phyloP scores from a whole-genome alignment of 2,329 filamentous ascomycete genomes.

The Sporothrix sp. region DNA sequence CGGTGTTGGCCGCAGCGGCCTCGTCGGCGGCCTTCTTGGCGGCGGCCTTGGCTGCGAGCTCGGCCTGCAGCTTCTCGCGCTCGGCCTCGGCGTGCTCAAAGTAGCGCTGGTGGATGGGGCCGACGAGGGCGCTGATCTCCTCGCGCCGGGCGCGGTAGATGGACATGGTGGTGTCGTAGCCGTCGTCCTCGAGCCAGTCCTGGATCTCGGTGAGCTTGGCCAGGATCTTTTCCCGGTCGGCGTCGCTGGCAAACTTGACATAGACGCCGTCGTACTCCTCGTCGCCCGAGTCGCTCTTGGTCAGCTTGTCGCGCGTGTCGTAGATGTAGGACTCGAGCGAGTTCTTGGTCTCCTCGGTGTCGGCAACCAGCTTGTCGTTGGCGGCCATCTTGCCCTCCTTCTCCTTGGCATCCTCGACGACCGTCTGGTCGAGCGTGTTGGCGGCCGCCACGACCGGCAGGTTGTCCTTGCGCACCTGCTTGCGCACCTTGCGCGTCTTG shows the following conservation, averaged over 20 bases:
- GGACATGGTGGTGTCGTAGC: slow-evolving; percentile 87
- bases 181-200: slow-evolving; percentile 98
- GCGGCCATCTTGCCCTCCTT: slow-evolving; percentile 86
- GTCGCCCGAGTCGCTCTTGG: slow-evolving; percentile 5
- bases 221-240: slow-evolving; percentile 52
- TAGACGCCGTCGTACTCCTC: slow-evolving; percentile 10
- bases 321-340: slow-evolving; percentile 98
- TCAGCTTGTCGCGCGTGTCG: slow-evolving; percentile 75
- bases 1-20: slow-evolving; percentile 30
- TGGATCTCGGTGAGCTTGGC: slow-evolving; percentile 70
- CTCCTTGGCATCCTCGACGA: slow-evolving; percentile 63
- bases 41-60: slow-evolving; percentile 65
- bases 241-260: slow-evolving; percentile 16
- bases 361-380: slow-evolving; percentile 96
- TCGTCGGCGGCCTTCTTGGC: slow-evolving; percentile 57
- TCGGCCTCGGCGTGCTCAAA: slow-evolving; percentile 90
- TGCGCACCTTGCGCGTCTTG: slow-evolving; percentile 96
- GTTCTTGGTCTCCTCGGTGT: slow-evolving; percentile 99
- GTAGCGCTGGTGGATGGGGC: slow-evolving; percentile 87
- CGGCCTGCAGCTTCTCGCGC: slow-evolving; percentile 67
- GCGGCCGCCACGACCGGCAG: slow-evolving; percentile 79
- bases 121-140: slow-evolving; percentile 82
- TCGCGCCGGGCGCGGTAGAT: slow-evolving; percentile 93
- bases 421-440: slow-evolving; percentile 60
- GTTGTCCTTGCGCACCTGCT: slow-evolving; percentile 96